A percentile compares a stretch with the other conserved stretches of the same genome.
phyloP scores from a whole-genome alignment of 768 basidiomycete species.

The Sarcodon aspratus region DNA sequence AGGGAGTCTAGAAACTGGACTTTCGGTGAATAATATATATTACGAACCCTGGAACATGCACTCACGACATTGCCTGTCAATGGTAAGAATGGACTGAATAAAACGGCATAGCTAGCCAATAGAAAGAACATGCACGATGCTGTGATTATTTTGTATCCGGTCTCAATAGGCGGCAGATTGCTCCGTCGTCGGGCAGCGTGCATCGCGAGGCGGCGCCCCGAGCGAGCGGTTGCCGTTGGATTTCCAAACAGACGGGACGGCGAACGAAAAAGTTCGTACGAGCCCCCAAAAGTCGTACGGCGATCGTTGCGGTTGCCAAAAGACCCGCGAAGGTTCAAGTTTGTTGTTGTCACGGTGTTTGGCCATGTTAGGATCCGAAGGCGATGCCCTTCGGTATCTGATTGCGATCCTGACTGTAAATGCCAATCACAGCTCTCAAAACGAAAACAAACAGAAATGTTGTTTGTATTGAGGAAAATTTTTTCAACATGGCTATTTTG shows the following conservation, averaged over 20 bases:
- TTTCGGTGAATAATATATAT: not conserved
- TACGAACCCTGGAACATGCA: constrained; percentile 2
- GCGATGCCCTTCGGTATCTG: not conserved
- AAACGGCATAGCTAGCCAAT: constrained; percentile 47
- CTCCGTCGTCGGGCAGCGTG: not conserved
- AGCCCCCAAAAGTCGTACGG: too few species aligned
- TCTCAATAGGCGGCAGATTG: not conserved
- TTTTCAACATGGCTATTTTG: too few species aligned
- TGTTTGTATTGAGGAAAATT: too few species aligned
- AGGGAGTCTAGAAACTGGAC: constrained; percentile 52
- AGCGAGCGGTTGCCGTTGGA: not conserved
- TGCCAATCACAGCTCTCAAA: too few species aligned
- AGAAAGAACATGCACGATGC: constrained; percentile 41
- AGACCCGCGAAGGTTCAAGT: too few species aligned
- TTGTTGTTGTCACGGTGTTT: not conserved
- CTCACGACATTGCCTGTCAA: constrained; percentile 38
- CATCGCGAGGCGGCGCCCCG: not conserved
- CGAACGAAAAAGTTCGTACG: not conserved
- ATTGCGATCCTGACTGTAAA: too few species aligned
- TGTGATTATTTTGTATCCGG: constrained; percentile 36
- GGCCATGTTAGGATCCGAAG: not conserved
- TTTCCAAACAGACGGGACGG: not conserved
- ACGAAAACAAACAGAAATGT: too few species aligned
- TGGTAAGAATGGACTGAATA: constrained; percentile 57
- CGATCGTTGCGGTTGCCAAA: too few species aligned